These are phyloP conservation scores for Anisodus tanguticus DNA, from an alignment of 257 asterid genomes.

Conservation along the genomic window DNA sequence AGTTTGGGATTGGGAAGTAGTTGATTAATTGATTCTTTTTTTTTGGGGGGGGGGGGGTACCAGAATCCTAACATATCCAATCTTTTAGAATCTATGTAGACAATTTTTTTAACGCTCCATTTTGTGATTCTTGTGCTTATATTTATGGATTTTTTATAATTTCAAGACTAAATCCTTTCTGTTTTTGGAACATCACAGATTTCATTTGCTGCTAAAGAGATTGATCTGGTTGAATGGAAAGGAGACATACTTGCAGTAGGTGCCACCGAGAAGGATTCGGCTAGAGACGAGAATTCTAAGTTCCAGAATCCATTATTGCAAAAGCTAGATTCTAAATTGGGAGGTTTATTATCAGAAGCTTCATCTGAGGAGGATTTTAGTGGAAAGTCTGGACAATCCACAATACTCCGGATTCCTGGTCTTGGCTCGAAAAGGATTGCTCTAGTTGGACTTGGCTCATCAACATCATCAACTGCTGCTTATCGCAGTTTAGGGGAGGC, in stretches of 20 bases:
- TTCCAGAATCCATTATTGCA: constrained; percentile 74
- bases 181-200: constrained; percentile 50
- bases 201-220: constrained; percentile 82
- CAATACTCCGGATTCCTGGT: constrained; percentile 76
- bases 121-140: neutral
- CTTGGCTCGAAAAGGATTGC: constrained; percentile 81
- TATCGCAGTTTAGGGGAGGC: constrained; percentile 89
- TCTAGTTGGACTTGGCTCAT: constrained; percentile 80
- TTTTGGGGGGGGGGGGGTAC: neutral
- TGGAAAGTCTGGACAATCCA: constrained; percentile 88
- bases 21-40: neutral
- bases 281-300: constrained; percentile 70
- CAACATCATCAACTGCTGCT: constrained; percentile 54
- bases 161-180: neutral
- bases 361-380: constrained; percentile 86
- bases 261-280: constrained; percentile 79
- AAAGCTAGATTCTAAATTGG: constrained; percentile 71
- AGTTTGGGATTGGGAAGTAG: neutral
- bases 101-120: neutral
- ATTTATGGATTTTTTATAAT: too few species aligned
- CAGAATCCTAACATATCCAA: neutral
- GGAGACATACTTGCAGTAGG: constrained; percentile 96
- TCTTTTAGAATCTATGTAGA: neutral
- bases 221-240: constrained; percentile 89
- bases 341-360: constrained; percentile 80